Base-by-base conservation (phyloP, 2,329 filamentous ascomycete species). In the Cladobotryum protrusum region DNA sequence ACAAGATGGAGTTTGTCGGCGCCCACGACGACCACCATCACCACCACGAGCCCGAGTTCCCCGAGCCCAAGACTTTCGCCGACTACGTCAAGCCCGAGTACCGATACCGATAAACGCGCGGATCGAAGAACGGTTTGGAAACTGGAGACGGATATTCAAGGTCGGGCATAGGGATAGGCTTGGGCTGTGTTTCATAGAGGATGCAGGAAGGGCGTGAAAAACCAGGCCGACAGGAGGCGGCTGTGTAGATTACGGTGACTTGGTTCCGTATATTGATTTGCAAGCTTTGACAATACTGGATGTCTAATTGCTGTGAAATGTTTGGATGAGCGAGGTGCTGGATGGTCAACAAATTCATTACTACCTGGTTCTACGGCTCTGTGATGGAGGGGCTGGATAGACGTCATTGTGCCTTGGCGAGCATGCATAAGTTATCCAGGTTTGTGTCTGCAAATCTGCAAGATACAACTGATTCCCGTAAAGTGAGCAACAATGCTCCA, bases 1-100 rank as follows among this genome's bases (percentile, higher is more conserved):
- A 95, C 79, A 95, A 96, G 85, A 93, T 97, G 88, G 86, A 96
- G 69, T 99, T 96, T 73, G 75, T 96, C 59, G 93, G 93, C 55
- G 84, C 90, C 46, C 70, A 84, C 67, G 87, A 93, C 59, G 85
- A 91, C 68, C 73, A 77, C 63, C 81, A 88, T 69, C 68, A 78
- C 68, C 71, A 78, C 68, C 71, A 77, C 68, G 71, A 72, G 64
- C 78, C 83, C 66, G 82, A 81, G 67, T 78, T 82, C 68, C 82
- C 85, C 72, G 89, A 95, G 75, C 89, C 90, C 69, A 96, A 96
- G 86, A 96, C 89, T 63, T 92, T 97, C 69, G 89, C 89, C 72
- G 88, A 99, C 79, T 97, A 81, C 74, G 84, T 99, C 75, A 90
- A 88, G 82, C 89, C 91, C 54, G 84, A 96, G 69, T 99, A 97